Evolutionary conservation across 129 eudicot genomes (phyloP).

Genomic region (Saussurea involucrata): DNA sequence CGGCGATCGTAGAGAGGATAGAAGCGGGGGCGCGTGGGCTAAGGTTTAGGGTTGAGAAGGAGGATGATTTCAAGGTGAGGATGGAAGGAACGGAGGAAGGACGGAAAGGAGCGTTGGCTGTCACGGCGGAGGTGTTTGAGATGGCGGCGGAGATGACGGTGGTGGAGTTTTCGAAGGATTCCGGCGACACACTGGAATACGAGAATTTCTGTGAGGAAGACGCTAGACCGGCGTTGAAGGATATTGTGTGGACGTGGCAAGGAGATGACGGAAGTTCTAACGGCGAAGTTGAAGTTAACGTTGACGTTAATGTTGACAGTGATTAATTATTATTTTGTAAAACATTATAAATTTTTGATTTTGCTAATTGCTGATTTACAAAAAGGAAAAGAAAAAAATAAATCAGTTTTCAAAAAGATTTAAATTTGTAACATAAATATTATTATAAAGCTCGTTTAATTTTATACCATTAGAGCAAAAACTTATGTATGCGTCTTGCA

Average conservation of each 20-base stretch:
- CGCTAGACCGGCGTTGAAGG: slow-evolving; percentile 37
- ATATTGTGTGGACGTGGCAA: slow-evolving; percentile 44
- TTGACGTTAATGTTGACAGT: neutral
- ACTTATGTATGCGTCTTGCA: neutral
- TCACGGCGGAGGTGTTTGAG: slow-evolving; percentile 39
- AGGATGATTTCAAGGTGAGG: slow-evolving; percentile 30
- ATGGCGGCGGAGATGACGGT: slow-evolving; percentile 41
- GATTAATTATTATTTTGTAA: slow-evolving; percentile 2
- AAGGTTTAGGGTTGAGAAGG: slow-evolving; percentile 25
- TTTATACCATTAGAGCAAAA: too few species aligned
- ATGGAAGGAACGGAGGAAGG: slow-evolving; percentile 39
- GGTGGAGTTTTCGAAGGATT: slow-evolving; percentile 30
- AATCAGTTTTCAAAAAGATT: too few species aligned
- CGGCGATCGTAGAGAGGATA: slow-evolving; percentile 20
- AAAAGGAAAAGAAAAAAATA: neutral
- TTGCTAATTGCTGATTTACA: slow-evolving; percentile 19
- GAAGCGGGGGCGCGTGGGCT: slow-evolving; percentile 15
- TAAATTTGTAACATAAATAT: too few species aligned
- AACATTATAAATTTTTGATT: neutral
- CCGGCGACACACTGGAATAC: slow-evolving; percentile 35
- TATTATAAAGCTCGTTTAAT: too few species aligned
- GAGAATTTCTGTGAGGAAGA: slow-evolving; percentile 38
- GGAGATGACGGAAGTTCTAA: slow-evolving; percentile 25
- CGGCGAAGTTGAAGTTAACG: neutral
- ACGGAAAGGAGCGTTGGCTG: slow-evolving; percentile 30